Conservation (phyloP, 1,284 basidiomycete species). For the Ganoderma lingzhi region DNA sequence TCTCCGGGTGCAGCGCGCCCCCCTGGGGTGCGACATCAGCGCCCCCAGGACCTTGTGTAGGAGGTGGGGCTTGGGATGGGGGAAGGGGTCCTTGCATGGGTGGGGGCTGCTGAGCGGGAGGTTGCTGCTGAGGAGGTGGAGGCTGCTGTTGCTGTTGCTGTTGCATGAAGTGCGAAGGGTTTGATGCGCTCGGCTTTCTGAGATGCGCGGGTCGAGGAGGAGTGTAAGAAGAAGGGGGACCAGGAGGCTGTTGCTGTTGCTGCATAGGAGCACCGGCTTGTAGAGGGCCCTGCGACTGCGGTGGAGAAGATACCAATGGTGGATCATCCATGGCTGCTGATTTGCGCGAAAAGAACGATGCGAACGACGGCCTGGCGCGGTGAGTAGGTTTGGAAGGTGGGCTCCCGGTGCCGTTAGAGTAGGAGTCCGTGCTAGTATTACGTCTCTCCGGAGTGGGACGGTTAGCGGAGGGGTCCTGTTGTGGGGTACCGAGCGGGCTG, state of each 20-base stretch:
- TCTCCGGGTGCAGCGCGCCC: constrained; percentile 75
- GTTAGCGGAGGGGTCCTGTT: constrained; percentile 9
- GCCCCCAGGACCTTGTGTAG: constrained; percentile 11
- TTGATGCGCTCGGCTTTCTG: neutral
- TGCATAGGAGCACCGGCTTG: constrained; percentile 9
- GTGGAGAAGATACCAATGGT: constrained; percentile 9
- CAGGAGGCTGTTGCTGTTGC: constrained; percentile 7
- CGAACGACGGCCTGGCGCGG: constrained; percentile 29
- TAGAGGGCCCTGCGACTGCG: constrained; percentile 7
- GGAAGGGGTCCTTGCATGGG: constrained; percentile 3
- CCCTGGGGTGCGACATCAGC: constrained; percentile 21
- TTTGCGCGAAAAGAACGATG: constrained; percentile 32
- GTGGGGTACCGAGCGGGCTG: constrained; percentile 23
- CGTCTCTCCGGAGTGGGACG: constrained; percentile 21
- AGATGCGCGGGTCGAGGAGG: neutral
- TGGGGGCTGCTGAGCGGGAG: constrained; percentile 2
- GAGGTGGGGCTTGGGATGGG: constrained; percentile 10
- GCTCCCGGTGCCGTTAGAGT: constrained; percentile 17
- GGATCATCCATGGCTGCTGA: constrained; percentile 22
- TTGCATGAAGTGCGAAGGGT: constrained; percentile 4
- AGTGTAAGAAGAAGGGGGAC: neutral
- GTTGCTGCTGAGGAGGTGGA: neutral
- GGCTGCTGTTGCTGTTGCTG: constrained; percentile 5
- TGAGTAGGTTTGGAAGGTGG: constrained; percentile 23
- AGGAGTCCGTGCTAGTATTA: constrained; percentile 18